Conservation (phyloP, 2,329 filamentous ascomycete species). For the Ophiostoma populinum region DNA sequence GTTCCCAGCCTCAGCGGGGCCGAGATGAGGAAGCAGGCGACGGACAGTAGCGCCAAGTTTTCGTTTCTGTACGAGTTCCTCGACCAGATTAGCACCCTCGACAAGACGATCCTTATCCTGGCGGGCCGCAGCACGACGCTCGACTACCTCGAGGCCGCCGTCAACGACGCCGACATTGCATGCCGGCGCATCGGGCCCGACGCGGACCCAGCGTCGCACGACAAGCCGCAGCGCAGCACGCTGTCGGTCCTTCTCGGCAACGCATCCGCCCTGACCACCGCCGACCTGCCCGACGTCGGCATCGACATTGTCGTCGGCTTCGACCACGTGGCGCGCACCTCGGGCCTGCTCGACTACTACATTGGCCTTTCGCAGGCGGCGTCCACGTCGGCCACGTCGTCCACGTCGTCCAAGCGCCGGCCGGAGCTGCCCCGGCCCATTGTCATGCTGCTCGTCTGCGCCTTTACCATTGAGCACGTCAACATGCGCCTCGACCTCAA, state of each 20-base stretch:
- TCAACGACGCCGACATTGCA: constrained; percentile 22
- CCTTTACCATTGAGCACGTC: constrained; percentile 38
- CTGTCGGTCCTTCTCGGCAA: constrained; percentile 26
- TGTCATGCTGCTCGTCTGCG: constrained; percentile 31
- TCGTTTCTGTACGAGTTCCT: constrained; percentile 40
- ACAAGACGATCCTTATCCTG: constrained; percentile 35
- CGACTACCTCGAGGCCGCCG: constrained; percentile 33
- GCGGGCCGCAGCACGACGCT: constrained; percentile 31
- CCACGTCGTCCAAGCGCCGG: constrained; percentile 4
- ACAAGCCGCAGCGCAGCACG: not conserved
- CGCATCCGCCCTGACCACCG: constrained; percentile 18
- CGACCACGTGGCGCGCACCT: constrained; percentile 30
- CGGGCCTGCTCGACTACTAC: constrained; percentile 16
- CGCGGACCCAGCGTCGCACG: not conserved
- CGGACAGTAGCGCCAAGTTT: constrained; percentile 41
- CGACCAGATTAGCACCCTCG: constrained; percentile 22
- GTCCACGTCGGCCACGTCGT: not conserved
- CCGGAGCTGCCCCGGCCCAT: constrained; percentile 18
- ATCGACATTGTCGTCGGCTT: constrained; percentile 37
- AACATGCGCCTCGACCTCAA: constrained; percentile 24
- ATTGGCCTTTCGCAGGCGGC: not conserved
- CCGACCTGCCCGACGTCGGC: constrained; percentile 16
- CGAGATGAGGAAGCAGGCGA: constrained; percentile 33
- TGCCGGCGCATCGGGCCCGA: constrained; percentile 14
- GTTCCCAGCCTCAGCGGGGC: constrained; percentile 23